Conservation (phyloP, 805 yeast species). For the Priceomyces carsonii region DNA sequence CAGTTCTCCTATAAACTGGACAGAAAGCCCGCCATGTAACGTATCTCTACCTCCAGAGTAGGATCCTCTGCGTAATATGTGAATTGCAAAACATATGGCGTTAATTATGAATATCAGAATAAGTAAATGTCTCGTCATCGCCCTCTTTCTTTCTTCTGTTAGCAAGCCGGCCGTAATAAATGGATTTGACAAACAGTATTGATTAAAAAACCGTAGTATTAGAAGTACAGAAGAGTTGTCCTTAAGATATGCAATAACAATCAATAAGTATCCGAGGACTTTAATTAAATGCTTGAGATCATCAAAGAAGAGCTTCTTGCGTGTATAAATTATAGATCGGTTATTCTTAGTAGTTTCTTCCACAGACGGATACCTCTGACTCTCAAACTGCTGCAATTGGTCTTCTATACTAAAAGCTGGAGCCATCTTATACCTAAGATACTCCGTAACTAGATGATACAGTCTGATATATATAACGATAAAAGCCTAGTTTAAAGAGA, state of each 20-base stretch:
- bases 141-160: slow-evolving; percentile 27
- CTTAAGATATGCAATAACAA: slow-evolving; percentile 39
- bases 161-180: slow-evolving; percentile 17
- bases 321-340: slow-evolving; percentile 39
- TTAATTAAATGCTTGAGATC: slow-evolving; percentile 36
- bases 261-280: slow-evolving; percentile 34
- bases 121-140: slow-evolving; percentile 28
- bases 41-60: slow-evolving; percentile 8
- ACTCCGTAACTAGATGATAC: too few relatives aligned
- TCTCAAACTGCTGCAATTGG: slow-evolving; percentile 25
- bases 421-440: too few relatives aligned
- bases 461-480: too few relatives aligned
- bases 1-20: slow-evolving; percentile 43
- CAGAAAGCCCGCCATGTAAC: slow-evolving; percentile 34
- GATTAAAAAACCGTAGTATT: slow-evolving; percentile 24
- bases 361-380: slow-evolving; percentile 32
- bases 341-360: slow-evolving; percentile 45
- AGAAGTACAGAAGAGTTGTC: slow-evolving; percentile 41
- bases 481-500: too few relatives aligned
- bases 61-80: slow-evolving; percentile 28
- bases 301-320: slow-evolving; percentile 40
- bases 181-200: slow-evolving; percentile 31
- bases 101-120: slow-evolving; percentile 24
- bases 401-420: too few relatives aligned
- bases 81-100: slow-evolving; percentile 22